Evolutionary conservation across 495 filamentous ascomycete species (phyloP).

Genomic region (Delitschia confertaspora): DNA sequence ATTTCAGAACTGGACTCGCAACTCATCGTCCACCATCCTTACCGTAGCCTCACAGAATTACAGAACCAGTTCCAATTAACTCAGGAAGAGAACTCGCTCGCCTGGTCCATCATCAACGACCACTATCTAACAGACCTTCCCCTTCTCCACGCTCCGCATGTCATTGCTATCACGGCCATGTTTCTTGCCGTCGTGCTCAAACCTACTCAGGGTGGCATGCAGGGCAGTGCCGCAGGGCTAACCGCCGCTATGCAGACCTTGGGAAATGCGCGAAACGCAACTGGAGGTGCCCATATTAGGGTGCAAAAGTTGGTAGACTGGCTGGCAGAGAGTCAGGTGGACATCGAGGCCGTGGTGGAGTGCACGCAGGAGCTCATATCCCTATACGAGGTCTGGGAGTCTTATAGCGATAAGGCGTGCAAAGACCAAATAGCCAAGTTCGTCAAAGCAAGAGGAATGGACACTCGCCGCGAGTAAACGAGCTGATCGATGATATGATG

Average conservation of each 20-base stretch:
- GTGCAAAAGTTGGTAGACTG: conserved; percentile 71
- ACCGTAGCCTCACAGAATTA: conserved; percentile 72
- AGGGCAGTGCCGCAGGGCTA: conserved; percentile 31
- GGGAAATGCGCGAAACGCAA: conserved; percentile 14
- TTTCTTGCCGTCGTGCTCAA: conserved; percentile 74
- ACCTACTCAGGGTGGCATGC: conserved; percentile 42
- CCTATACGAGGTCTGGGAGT: conserved; percentile 86
- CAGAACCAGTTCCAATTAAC: conserved; percentile 59
- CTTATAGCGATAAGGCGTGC: conserved; percentile 74
- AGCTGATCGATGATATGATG: background rate
- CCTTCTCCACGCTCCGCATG: conserved; percentile 76
- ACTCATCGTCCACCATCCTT: conserved; percentile 94
- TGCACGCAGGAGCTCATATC: conserved; percentile 93
- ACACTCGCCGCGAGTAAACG: conserved; percentile 35
- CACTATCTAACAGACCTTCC: conserved; percentile 92
- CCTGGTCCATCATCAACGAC: conserved; percentile 89
- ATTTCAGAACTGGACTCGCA: conserved; percentile 94
- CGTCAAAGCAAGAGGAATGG: conserved; percentile 73
- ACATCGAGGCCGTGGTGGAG: conserved; percentile 86
- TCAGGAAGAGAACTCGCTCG: conserved; percentile 67
- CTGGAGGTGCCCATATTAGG: conserved; percentile 40
- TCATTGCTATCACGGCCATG: conserved; percentile 84
- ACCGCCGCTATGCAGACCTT: conserved; percentile 20
- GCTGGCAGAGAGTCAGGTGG: conserved; percentile 86
- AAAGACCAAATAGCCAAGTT: conserved; percentile 72